Percentiles rank a stretch among this genome's conserved stretches.
phyloP scores from a whole-genome alignment of 768 basidiomycete genomes.

The Leccinum rimulosum region DNA sequence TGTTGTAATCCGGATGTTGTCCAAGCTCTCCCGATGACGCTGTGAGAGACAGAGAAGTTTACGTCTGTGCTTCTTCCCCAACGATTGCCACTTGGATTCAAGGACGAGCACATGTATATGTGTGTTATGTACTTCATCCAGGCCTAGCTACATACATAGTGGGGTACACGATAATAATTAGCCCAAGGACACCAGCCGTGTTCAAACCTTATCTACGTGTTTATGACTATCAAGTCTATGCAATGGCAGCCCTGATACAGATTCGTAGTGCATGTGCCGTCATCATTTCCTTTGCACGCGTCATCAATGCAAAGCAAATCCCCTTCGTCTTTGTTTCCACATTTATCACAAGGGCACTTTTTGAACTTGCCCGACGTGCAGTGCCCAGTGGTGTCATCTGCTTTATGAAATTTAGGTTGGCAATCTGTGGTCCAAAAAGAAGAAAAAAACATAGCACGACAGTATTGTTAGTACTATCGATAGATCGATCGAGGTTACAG shows the following conservation, averaged over 20 bases:
- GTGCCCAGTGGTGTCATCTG: not conserved
- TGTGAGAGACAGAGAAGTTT: not conserved
- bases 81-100: not conserved
- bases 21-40: not conserved
- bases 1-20: not conserved
- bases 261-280: not conserved
- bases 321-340: not conserved
- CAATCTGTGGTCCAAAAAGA: not conserved
- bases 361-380: not conserved
- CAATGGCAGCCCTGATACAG: not conserved
- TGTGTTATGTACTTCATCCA: no score
- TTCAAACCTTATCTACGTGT: no score
- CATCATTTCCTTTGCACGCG: not conserved
- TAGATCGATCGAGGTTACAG: not conserved
- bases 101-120: no score
- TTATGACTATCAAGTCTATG: no score
- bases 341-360: not conserved
- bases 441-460: not conserved
- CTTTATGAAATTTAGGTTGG: not conserved
- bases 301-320: not conserved
- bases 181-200: no score
- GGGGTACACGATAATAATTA: no score
- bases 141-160: no score
- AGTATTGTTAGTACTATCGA: not conserved
- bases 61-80: not conserved